Evolutionary conservation across 2,329 filamentous ascomycete species (phyloP).

Genomic region (Ceratocystiopsis minuta): DNA sequence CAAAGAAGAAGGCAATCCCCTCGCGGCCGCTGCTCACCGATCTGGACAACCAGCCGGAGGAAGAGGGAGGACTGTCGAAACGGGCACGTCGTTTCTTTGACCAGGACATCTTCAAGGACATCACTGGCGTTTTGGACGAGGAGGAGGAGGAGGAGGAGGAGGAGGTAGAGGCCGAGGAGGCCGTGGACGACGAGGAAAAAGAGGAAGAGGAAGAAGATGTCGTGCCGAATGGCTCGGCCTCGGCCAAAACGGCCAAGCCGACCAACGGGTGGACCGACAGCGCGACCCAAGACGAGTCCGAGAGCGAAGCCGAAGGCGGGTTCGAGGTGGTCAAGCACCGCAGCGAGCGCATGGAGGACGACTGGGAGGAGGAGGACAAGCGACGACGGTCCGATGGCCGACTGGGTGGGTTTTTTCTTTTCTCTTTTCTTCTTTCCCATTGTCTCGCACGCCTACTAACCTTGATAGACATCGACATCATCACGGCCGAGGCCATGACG

Average conservation of each 20-base stretch:
- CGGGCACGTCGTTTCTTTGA: conserved; percentile 80
- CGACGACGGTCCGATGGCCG: conserved; percentile 42
- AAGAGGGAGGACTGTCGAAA: conserved; percentile 52
- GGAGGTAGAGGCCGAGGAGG: conserved; percentile 26
- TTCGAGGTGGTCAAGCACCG: conserved; percentile 43
- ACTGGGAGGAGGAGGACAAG: conserved; percentile 50
- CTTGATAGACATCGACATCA: conserved; percentile 73
- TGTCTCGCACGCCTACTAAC: not conserved
- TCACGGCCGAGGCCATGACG: conserved; percentile 98
- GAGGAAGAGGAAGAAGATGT: not conserved
- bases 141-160: conserved; percentile 17
- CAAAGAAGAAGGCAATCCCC: no score
- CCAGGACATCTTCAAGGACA: conserved; percentile 81
- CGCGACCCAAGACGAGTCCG: conserved; percentile 11
- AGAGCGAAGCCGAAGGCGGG: conserved; percentile 19
- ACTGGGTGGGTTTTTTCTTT: conserved; percentile 26
- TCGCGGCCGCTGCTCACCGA: conserved; percentile 38
- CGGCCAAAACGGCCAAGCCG: not conserved
- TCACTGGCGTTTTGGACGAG: conserved; percentile 48
- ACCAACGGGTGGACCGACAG: not conserved
- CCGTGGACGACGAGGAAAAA: conserved; percentile 5
- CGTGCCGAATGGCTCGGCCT: conserved; percentile 1
- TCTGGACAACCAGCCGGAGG: conserved; percentile 33
- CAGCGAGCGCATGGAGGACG: conserved; percentile 17
- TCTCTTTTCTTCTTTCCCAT: not conserved